Evolutionary conservation across 2,329 filamentous ascomycete genomes (phyloP), one percentile per base, ranked within the genome.

Genomic region (Penicillium aurantiogriseum): DNA sequence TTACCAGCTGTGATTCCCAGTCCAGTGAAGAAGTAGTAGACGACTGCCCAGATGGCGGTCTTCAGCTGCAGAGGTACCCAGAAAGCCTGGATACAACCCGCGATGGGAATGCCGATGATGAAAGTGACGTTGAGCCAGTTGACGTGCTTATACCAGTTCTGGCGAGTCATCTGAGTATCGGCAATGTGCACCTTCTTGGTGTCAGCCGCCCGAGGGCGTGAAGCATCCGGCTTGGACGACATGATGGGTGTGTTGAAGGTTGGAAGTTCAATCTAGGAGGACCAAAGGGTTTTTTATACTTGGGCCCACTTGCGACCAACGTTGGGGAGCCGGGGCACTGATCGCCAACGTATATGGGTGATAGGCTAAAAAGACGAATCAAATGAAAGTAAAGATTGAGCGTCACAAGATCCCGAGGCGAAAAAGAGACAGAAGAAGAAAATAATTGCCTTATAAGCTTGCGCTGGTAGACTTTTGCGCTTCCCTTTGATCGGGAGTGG

Each of bases 141-240:
- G 81, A 96, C 84, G 73, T 96, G 92, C 79, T 92, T 88, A 79
- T 92, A 87, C 90, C 90, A 94, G 81, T 96, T 96, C 69, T 82
- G 80, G 76, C 81, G 83, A 59, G 90, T 96, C 67, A 95, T 88
- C 57, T 89, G 88, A 62, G 85, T 85, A 63, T 95, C 91, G 63
- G 90, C 86, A 77, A 96, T 94, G 77, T 96, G 91, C 70, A 88
- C 84, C 80, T 95, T 96, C 80, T 88, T 84, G 50, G 83, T 67
- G 59, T 74, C 73, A 42, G 63, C 59, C 48, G 69, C 66, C 63
- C 70, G 71, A 44, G 70, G 68, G 64, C 71, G 70, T 57, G 65
- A 54, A 43, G 67, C 59, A 60, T 74, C 72, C 43, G 68, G 56
- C 64, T 74, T 71, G 57, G 72, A 68, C 65, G 72, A 74, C 72